Evolutionary conservation across 257 asterid species (phyloP), one percentile per base, ranked within the genome.

Genomic region (Capsicum pubescens): DNA sequence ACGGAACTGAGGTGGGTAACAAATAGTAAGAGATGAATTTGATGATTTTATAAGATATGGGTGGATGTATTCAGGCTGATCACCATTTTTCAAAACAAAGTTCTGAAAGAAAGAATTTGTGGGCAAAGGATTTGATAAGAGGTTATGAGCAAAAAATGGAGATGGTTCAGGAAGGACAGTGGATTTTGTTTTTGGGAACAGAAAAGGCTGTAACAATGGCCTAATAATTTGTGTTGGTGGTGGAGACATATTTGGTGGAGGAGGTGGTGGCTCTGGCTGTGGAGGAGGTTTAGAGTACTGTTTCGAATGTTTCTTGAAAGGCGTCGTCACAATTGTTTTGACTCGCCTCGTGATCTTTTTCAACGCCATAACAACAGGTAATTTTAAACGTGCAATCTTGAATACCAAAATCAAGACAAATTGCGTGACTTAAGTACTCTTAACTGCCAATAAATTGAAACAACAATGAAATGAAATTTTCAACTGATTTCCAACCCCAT

Each of bases 51-150:
- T 52, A 52, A 89, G 84, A 83, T 94, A 94, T 0, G 98, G 98
- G 56, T 94, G 98, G 56, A 94, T 85, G 86, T 91, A 93, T 80
- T 94, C 97, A 2, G 97, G 90, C 32, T 94, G 98, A 84, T 94
- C 97, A 83, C 98, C 98, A 77, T 88, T 90, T 85, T 92, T 92
- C 1, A 94, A 88, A 21, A 89, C 92, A 52, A 91, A 86, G 84
- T 94, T 94, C 46, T 94, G 97, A 90, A 91, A 94, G 84, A 94
- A 94, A 1, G 98, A 92, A 84, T 94, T 94, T 4, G 98, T 94
- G 56, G 98, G 98, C 46, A 93, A 71, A n/a, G 98, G 98, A 42
- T 54, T 4, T 55, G 93, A 83, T 84, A 91, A 92, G 83, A 94
- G 97, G 16, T 87, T 80, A 16, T 89, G 92, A 58, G 95, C 56